Base-by-base conservation (phyloP, 176 grass and related monocot species). In the Puya raimondii region DNA sequence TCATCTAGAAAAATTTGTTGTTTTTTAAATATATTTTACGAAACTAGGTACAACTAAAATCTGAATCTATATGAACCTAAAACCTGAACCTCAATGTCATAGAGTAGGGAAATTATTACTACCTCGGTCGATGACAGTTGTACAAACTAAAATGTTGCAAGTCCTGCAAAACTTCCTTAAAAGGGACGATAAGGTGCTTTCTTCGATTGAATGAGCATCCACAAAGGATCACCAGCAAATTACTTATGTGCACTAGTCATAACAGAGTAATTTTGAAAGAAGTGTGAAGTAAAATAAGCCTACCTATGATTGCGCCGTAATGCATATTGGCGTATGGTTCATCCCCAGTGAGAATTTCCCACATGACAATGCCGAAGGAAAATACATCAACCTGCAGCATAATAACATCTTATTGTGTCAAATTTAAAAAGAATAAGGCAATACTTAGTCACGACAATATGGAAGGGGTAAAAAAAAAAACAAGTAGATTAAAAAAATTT, bases 311-410 rank as follows among this genome's bases (percentile, higher is more conserved):
- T 72, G 91, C 91, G 0, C 86, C 91, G 74, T 89, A 94, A 77
- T 94, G 91, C 91, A 94, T 94, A 64, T 89, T 94, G 73, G 86
- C 93, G 56, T 95, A 95, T 64, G 91, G 91, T 71, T 95, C 91
- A 65, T 95, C 91, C 23, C 91, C 86, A 2, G 91, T 95, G 29
- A 87, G 79, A 58, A 95, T 95, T 87, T 95, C 91, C 91, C 91
- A 95, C 86, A 95, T 75, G 12, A 85, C 91, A 82, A 95, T 95
- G 22, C 84, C 91, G 69, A 95, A 95, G 53, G 91, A 95, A 81
- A 95, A 95, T 48, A 95, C 87, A 78, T 95, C 91, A 70, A 95
- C 91, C 91, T 95, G 86, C 59, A 72, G 3, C 12, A 63, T 73
- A 26, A 23, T 25, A 63, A 51, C 63, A 63, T n/a, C 63, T 2